Base-by-base conservation (phyloP, 2,329 filamentous ascomycete species). In the Huntiella savannae region DNA sequence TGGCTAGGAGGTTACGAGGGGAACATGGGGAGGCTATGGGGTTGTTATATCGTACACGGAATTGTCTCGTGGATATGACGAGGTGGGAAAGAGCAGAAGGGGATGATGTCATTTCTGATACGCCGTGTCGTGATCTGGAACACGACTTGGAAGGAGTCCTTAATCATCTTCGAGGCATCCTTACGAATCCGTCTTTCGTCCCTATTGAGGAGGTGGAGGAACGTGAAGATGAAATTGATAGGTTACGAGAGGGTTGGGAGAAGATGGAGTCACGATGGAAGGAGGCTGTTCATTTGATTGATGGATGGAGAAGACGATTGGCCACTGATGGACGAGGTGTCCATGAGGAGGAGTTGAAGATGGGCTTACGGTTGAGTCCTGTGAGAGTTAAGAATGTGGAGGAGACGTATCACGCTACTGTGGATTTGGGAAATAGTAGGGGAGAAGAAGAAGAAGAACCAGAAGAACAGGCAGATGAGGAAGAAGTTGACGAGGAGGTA, bases 131-230 rank as follows among this genome's bases (percentile, higher is more conserved):
- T 54, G 81, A 87, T 39, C 71, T 96, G 51, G 75, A 80, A 1
- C 58, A 63, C 6, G 82, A 92, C 52, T 75, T 95, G 62, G 79
- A 87, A 45, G 67, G 67, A 5, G 77, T 93, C 7, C 69, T 96
- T 50, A 76, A 82, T 33, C 85, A 93, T 57, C 71, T 98, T 52
- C 75, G 82, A 53, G 80, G 73, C 2, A 74, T 98, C 34, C 68
- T 98, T 39, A 95, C 86, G 6, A 96, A 96, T 56, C 91, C 91
- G 1, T 93, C 87, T 2, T 98, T 96, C 59, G 91, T 95, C 11
- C 83, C 88, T 0, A 75, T 96, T 16, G 91, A 96, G 55, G 91
- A 96, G 59, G 85, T 98, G 2, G 79, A 92, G 56, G 64, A 86
- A n/a, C 77, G 88, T 46, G 88, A 98, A 52, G 81, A 92, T 50